These are phyloP conservation scores for Anisodus tanguticus DNA, from an alignment of 257 asterid species.

Conservation along the genomic window DNA sequence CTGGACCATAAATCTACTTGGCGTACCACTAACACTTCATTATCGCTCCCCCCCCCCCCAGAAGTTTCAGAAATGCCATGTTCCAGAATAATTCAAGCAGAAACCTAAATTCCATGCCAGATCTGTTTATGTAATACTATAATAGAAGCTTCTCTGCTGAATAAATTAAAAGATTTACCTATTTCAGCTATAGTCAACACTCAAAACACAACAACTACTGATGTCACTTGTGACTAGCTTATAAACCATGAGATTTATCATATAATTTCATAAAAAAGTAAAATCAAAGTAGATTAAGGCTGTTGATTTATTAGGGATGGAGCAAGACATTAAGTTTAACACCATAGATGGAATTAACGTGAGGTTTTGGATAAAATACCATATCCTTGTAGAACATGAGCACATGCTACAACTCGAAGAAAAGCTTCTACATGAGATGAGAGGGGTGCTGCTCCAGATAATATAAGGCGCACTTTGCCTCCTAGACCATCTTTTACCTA, in stretches of 20 bases:
- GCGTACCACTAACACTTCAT: not conserved
- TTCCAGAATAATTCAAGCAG: not conserved
- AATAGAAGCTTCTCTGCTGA: not conserved
- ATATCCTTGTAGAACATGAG: slow-evolving; percentile 95
- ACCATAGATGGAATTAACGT: slow-evolving; percentile 11
- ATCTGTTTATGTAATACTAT: too few relatives aligned
- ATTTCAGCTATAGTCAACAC: not conserved
- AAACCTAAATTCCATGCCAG: not conserved
- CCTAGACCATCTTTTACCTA: slow-evolving; percentile 95
- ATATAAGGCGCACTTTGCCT: slow-evolving; percentile 80
- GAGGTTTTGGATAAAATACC: slow-evolving; percentile 55
- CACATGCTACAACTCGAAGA: slow-evolving; percentile 80
- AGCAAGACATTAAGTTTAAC: not conserved
- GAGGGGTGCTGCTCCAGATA: slow-evolving; percentile 99
- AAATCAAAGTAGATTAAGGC: not conserved
- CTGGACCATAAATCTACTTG: slow-evolving; percentile 2
- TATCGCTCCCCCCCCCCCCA: not conserved
- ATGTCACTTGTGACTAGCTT: not conserved
- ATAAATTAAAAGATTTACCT: not conserved
- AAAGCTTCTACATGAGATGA: slow-evolving; percentile 91
- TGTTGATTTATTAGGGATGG: not conserved
- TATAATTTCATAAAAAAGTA: not conserved
- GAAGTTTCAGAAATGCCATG: not conserved
- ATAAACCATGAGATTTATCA: not conserved
- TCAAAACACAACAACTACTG: not conserved